Base-by-base conservation (phyloP, 306 rosid genomes). In the Vigna reflexopilosa region DNA sequence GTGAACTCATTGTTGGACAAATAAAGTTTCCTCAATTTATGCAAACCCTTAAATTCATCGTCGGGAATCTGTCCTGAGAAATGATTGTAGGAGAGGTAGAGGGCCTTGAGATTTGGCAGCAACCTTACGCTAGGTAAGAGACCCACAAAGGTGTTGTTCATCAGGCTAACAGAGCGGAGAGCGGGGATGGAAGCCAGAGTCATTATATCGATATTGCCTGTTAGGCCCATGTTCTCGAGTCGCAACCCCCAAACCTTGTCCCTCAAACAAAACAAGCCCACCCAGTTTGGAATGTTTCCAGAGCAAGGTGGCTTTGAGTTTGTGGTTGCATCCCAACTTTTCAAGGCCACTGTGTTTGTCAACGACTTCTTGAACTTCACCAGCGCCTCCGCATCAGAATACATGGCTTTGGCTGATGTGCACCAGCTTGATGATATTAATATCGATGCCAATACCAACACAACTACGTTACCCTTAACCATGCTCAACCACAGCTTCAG, bases 71-170 rank as follows among this genome's bases (percentile, higher is more conserved):
- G 72, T 1, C 97, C 99, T 0, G 88, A 86, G 72, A 95, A 91
- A 72, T 90, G 97, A 32, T 95, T 95, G 28, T 78, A 85, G 3
- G 97, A 88, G 57, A 95, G 58, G 79, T 66, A 93, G 15, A 93
- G 48, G 5, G 96, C 83, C 67, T 81, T 88, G 52, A 95, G 51
- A 45, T 61, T 73, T 13, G 80, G 79, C 2, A 93, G 52, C 70
- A 54, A 47, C 54, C 75, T 86, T 1, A 95, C 5, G 30, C 80
- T 56, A 0, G 99, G 99, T 70, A 89, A 62, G 7, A 90, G 78
- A 15, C 99, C 99, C 11, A 51, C 80, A 68, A 95, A 88, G 6
- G 96, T 85, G 67, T 95, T 95, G 82, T 93, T 95, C 99, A 87
- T 90, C 51, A 95, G 72, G 87, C 96, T 88, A 7, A 95, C 2